phyloP scores from a whole-genome alignment of 148 eudicot genomes.

The Rhododendron vialii region DNA sequence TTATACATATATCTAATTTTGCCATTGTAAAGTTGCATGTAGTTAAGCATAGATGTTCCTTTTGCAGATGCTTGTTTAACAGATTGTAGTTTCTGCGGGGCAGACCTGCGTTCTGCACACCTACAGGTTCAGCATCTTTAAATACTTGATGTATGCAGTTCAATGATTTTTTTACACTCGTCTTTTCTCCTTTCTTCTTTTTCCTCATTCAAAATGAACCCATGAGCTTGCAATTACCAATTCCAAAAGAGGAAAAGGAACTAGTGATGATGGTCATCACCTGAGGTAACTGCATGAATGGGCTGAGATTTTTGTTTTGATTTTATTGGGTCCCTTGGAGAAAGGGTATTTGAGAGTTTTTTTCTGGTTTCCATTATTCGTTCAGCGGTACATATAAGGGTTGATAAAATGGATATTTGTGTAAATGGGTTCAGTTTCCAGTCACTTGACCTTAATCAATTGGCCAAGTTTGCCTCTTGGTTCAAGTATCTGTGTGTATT shows the following conservation, averaged over 20 bases:
- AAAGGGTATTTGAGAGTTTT: neutral
- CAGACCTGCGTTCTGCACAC: conserved; percentile 90
- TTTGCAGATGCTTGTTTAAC: conserved; percentile 85
- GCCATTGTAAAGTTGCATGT: neutral
- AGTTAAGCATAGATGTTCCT: neutral
- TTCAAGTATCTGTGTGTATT: neutral
- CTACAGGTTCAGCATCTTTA: conserved; percentile 55
- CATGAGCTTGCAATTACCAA: neutral
- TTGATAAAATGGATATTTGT: neutral
- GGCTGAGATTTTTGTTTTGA: neutral
- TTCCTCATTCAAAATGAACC: neutral
- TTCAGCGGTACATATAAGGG: neutral
- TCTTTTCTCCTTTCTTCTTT: neutral
- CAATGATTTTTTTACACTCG: neutral
- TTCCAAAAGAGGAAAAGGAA: neutral
- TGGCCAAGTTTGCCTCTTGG: neutral
- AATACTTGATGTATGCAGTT: neutral
- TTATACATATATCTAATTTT: neutral
- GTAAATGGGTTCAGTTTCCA: neutral
- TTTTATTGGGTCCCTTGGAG: neutral
- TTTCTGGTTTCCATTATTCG: neutral
- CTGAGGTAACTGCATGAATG: neutral
- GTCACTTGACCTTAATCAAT: neutral
- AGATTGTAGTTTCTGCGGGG: conserved; percentile 92
- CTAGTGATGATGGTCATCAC: neutral